These are phyloP conservation scores for Ogataea trehaloabstinens DNA, from an alignment of 805 yeast species.

Conservation along the genomic window DNA sequence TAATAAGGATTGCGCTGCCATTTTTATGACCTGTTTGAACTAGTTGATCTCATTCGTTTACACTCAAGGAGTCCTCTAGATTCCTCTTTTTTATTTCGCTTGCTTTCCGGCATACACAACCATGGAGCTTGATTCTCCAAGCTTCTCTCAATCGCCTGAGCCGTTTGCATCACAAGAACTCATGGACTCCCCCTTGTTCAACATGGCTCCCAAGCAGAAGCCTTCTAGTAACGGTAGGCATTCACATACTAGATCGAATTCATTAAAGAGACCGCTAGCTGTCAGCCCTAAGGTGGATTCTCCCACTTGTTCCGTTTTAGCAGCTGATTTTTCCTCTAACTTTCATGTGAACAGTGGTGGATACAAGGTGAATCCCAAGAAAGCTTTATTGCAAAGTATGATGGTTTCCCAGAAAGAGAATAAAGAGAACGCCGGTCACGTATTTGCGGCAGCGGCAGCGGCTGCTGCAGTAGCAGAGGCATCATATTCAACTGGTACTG, in stretches of 20 bases:
- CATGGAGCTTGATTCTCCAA: slow-evolving; percentile 29
- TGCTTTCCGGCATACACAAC: too few species aligned
- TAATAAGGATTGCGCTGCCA: too few species aligned
- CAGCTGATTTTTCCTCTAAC: slow-evolving; percentile 37
- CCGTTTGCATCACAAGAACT: slow-evolving; percentile 12
- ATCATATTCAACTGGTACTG: too few species aligned
- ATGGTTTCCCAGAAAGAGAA: slow-evolving; percentile 13
- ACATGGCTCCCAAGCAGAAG: slow-evolving; percentile 7
- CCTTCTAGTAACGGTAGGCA: slow-evolving; percentile 5
- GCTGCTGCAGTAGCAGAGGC: too few species aligned
- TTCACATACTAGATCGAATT: slow-evolving; percentile 22
- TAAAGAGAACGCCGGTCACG: slow-evolving; percentile 12
- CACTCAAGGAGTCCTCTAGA: too few species aligned
- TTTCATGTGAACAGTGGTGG: slow-evolving; percentile 31
- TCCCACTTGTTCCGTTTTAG: slow-evolving; percentile 37
- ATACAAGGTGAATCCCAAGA: slow-evolving; percentile 20
- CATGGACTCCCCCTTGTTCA: slow-evolving; percentile 24
- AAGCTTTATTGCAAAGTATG: slow-evolving; percentile 22
- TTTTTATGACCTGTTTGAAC: too few species aligned
- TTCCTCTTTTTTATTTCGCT: too few species aligned
- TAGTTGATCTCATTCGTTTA: too few species aligned
- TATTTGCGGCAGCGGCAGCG: slow-evolving; percentile 1
- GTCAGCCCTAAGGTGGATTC: slow-evolving; percentile 37
- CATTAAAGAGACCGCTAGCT: slow-evolving; percentile 32
- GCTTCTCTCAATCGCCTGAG: slow-evolving; percentile 10